Base-by-base conservation (phyloP, 2,329 filamentous ascomycete genomes). In the Dendrostoma leiphaemia region DNA sequence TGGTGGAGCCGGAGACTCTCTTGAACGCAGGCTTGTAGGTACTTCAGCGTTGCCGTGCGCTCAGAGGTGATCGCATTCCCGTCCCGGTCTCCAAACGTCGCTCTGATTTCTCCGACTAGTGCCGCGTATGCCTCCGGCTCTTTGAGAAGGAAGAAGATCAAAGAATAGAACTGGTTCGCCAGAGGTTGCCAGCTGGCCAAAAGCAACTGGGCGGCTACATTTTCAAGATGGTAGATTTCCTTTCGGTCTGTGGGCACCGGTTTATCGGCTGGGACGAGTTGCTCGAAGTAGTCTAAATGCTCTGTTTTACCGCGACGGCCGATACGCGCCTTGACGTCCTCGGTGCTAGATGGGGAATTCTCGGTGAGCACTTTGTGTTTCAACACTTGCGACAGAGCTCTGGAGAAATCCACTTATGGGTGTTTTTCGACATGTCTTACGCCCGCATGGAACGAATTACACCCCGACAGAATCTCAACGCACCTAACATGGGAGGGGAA, bases 61-160 rank as follows among this genome's bases (percentile, higher is more conserved):
- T 53, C 51, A 2, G 15, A 24, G 13, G 23, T 47, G 28, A 53
- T 53, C 1, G 26, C 28, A 4, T 35, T 17, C 6, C 38, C 24
- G 5, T 29, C 10, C 4, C 1, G n/a, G n/a, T n/a, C n/a, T n/a
- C n/a, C n/a, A n/a, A n/a, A n/a, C n/a, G n/a, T n/a, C n/a, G n/a
- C n/a, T n/a, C n/a, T n/a, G n/a, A n/a, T n/a, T 45, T 73, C 70
- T 4, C 62, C 28, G 0, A 48, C 59, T 15, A 74, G 55, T 5
- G 60, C 59, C 6, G 44, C 51, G 13, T 57, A 65, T 6, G 49
- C 53, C 1, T 62, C 51, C 4, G 64, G 68, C 38, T 68, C 65
- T 1, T 56, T 49, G 7, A 69, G 54, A 8, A 66, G 54, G 23
- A 61, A 56, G 24, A 58, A 48, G 6, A 64, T 31, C 3, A 40